phyloP scores from a whole-genome alignment of 345 rosid species.

The Chamaenerion angustifolium region DNA sequence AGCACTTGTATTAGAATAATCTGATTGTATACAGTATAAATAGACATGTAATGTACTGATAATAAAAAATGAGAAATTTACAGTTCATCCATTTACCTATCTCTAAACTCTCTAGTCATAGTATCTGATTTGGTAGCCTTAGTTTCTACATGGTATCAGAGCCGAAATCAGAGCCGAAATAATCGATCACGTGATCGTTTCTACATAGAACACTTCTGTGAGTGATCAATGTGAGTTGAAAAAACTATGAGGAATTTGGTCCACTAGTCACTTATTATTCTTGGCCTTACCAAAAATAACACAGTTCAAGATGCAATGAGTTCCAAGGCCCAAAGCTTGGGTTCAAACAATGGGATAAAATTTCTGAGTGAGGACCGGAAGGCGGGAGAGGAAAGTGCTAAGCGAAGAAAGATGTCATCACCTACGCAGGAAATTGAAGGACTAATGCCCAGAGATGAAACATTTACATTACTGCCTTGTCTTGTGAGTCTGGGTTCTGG shows the following conservation, averaged over 20 bases:
- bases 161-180: no score
- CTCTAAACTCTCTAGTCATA: no score
- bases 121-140: no score
- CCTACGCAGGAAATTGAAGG: conserved; percentile 41
- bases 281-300: not conserved
- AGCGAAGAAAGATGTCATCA: conserved; percentile 41
- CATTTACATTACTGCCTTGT: conserved; percentile 35
- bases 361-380: conserved; percentile 19
- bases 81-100: no score
- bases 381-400: conserved; percentile 39
- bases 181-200: no score
- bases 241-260: not conserved
- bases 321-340: conserved; percentile 26
- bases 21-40: no score
- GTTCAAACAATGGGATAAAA: conserved; percentile 11
- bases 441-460: conserved; percentile 35
- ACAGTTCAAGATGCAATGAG: conserved; percentile 16
- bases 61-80: no score
- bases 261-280: not conserved
- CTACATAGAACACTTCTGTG: conserved; percentile 16
- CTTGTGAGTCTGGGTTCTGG: conserved; percentile 45
- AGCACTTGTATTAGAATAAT: no score
- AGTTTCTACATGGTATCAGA: no score
- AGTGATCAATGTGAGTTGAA: conserved; percentile 36
- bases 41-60: no score